A percentile compares a stretch with the other conserved stretches of the same genome.
Conservation (phyloP, 148 eudicot genomes). For the Camellia japonica region DNA sequence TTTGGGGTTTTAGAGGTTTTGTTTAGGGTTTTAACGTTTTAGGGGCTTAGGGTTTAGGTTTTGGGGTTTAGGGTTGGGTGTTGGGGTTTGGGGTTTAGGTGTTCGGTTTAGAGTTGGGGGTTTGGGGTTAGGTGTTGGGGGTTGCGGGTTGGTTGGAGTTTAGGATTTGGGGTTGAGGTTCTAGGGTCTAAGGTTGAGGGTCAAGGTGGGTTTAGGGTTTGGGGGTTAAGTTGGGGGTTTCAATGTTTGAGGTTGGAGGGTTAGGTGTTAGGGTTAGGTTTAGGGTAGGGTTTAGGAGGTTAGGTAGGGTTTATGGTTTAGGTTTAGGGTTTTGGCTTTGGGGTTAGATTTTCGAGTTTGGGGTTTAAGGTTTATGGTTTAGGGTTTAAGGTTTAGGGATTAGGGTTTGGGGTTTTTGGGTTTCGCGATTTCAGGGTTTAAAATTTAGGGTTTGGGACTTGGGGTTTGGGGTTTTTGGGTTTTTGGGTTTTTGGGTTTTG, state of each 20-base stretch:
- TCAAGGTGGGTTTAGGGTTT: no score
- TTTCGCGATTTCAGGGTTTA: not conserved
- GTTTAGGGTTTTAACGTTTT: not conserved
- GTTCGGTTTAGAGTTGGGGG: not conserved
- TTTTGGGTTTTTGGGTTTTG: not conserved
- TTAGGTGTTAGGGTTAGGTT: no score
- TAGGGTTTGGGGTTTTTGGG: slow-evolving; percentile 6
- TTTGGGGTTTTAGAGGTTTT: slow-evolving; percentile 9
- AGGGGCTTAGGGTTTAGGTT: slow-evolving; percentile 4
- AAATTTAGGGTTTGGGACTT: not conserved
- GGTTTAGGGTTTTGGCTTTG: no score
- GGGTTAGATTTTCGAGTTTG: no score
- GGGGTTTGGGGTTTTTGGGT: not conserved
- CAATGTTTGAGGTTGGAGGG: no score
- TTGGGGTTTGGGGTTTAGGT: slow-evolving; percentile 7
- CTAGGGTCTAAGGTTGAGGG: slow-evolving; percentile 9
- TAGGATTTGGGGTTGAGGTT: not conserved
- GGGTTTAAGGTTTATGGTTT: no score
- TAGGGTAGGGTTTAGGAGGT: no score
- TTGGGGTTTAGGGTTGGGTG: not conserved
- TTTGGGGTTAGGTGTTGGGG: slow-evolving; percentile 9
- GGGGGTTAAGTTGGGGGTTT: no score
- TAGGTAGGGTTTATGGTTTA: no score
- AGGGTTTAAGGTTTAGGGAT: slow-evolving; percentile 12
- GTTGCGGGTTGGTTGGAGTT: not conserved